These are phyloP conservation scores for Endogone sp. DNA, from an alignment of 192 early-diverging fungal species.

Conservation along the genomic window DNA sequence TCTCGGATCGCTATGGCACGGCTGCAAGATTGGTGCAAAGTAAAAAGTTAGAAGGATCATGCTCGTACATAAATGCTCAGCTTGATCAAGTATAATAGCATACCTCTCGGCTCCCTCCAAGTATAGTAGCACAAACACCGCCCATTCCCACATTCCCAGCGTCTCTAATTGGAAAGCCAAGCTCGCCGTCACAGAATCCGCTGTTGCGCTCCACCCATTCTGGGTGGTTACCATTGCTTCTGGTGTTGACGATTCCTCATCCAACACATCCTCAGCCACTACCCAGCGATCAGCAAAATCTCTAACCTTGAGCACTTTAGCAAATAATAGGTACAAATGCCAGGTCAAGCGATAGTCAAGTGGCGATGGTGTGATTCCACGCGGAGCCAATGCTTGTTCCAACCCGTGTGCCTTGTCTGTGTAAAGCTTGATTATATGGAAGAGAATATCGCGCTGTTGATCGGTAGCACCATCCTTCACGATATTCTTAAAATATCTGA, in stretches of 20 bases:
- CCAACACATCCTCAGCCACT: conserved; percentile 45
- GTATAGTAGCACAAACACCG: conserved; percentile 64
- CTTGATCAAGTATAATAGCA: too few relatives aligned
- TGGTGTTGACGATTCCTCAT: too few relatives aligned
- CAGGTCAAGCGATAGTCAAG: conserved; percentile 69
- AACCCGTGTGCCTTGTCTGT: conserved; percentile 43
- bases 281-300: conserved; percentile 31
- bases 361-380: conserved; percentile 48
- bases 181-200: conserved; percentile 7
- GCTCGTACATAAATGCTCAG: too few relatives aligned
- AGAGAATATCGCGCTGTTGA: conserved; percentile 53
- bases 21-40: too few relatives aligned
- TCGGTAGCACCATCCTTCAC: not conserved
- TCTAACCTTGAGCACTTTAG: too few relatives aligned
- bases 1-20: too few relatives aligned
- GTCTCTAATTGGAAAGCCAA: conserved; percentile 70
- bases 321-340: conserved; percentile 59
- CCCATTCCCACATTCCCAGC: conserved; percentile 82
- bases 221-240: too few relatives aligned
- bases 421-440: conserved; percentile 68
- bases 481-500: too few relatives aligned
- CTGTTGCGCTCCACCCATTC: conserved; percentile 14
- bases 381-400: conserved; percentile 56
- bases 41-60: too few relatives aligned
- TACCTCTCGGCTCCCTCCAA: too few relatives aligned